Percentiles rank a stretch among this genome's conserved stretches.
phyloP scores from a whole-genome alignment of 768 basidiomycete species.

The Coprinopsis cinerea region DNA sequence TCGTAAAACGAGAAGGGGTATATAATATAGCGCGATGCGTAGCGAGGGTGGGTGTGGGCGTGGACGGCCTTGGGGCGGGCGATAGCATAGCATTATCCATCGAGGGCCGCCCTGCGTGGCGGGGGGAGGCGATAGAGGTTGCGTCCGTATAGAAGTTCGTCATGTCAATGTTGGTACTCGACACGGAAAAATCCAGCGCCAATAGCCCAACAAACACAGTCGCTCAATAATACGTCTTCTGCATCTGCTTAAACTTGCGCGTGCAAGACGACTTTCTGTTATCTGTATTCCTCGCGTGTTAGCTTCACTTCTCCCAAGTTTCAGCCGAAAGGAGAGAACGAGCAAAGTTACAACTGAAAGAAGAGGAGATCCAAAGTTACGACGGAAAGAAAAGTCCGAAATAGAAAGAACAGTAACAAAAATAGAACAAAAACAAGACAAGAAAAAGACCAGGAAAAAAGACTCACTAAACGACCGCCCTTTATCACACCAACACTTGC shows the following conservation, averaged over 20 bases:
- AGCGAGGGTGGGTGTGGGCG: too few relatives aligned
- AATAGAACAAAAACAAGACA: background rate
- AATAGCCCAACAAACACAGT: too few relatives aligned
- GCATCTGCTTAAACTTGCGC: background rate
- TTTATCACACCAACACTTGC: slow-evolving; percentile 68
- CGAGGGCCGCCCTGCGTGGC: too few relatives aligned
- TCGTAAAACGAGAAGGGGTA: too few relatives aligned
- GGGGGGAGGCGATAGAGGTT: too few relatives aligned
- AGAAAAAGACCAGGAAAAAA: background rate
- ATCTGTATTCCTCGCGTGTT: background rate
- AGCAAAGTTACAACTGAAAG: background rate
- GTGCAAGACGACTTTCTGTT: background rate
- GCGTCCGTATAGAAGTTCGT: too few relatives aligned
- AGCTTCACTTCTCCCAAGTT: too few relatives aligned
- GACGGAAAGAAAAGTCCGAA: background rate
- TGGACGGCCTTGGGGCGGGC: too few relatives aligned
- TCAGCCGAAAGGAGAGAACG: background rate
- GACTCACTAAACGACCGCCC: slow-evolving; percentile 60
- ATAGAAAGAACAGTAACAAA: background rate
- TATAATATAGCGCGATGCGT: too few relatives aligned
- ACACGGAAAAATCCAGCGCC: too few relatives aligned
- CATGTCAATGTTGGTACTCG: too few relatives aligned
- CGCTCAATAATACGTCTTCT: background rate
- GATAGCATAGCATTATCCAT: too few relatives aligned
- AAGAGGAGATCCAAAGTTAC: background rate